Base-by-base conservation (phyloP, 148 eudicot species). In the Polygonum aviculare region DNA sequence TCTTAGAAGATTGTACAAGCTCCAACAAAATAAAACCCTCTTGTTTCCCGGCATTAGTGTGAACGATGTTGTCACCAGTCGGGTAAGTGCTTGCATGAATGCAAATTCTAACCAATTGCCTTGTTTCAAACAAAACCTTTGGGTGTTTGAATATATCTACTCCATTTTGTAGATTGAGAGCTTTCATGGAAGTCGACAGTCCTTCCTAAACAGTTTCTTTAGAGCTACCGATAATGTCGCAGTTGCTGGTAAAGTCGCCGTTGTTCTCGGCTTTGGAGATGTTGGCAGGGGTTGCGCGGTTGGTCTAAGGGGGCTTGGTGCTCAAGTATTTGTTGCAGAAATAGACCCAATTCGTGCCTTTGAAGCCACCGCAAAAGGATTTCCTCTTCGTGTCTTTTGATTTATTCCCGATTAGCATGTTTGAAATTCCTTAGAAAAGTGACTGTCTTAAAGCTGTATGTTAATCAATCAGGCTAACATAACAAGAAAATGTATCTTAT, bases 281-380 rank as follows among this genome's bases (percentile, higher is more conserved):
- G 98, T 94, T 12, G 98, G 97, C 47, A 94, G 90, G 91, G 98
- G 97, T 50, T 91, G 97, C 83, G 98, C 97, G 19, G 77, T 84
- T 47, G 90, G 97, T 81, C 52, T 94, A 88, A 94, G 88, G 82
- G 89, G 87, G 55, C 95, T 84, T 12, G 94, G 96, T 74, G 96
- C 96, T 36, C 93, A 90, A 54, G 98, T 90, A 70, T 86, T 93
- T 7, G 96, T 93, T 45, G 90, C 96, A 11, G 98, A 93, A 82
- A 90, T 90, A 18, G 98, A 93, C 57, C 96, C 98, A 12, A 90
- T 93, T 81, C 90, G 93, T 81, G 98, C 98, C 50, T 89, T 93
- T 45, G 96, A 93, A 70, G 98, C 98, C 63, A 85, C 84, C 22
- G 91, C 89, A 93, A 90, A 87, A 41, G 96, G 96, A 75, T 81